A percentile compares a stretch with the other conserved stretches of the same genome.
These are phyloP conservation scores for Claviceps fusiformis DNA, from an alignment of 2,329 filamentous ascomycete genomes.

Conservation along the genomic window DNA sequence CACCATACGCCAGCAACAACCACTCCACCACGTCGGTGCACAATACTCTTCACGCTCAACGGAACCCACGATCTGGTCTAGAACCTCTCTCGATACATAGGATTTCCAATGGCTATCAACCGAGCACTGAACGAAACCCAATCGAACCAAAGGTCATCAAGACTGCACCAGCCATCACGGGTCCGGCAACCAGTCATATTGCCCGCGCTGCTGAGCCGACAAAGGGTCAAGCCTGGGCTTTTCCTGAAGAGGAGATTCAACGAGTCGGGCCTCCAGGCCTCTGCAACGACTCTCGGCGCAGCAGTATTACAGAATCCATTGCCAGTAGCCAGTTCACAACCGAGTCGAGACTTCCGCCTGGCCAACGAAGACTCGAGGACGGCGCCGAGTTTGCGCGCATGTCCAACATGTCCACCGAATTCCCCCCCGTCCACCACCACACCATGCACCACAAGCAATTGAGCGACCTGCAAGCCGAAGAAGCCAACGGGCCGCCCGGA, in stretches of 20 bases:
- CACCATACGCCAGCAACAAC: slow-evolving; percentile 63
- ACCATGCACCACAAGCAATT: slow-evolving; percentile 62
- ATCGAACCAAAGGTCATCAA: slow-evolving; percentile 40
- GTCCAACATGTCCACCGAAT: slow-evolving; percentile 39
- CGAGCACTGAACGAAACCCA: slow-evolving; percentile 43
- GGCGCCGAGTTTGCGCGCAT: slow-evolving; percentile 35
- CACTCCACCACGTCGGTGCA: slow-evolving; percentile 64
- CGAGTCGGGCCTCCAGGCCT: slow-evolving; percentile 27
- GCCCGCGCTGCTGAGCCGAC: slow-evolving; percentile 64
- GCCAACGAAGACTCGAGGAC: slow-evolving; percentile 61
- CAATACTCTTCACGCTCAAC: slow-evolving; percentile 53
- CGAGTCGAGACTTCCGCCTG: slow-evolving; percentile 57
- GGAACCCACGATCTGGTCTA: slow-evolving; percentile 40
- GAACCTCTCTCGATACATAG: slow-evolving; percentile 42
- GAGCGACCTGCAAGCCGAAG: slow-evolving; percentile 49
- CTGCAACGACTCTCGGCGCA: slow-evolving; percentile 54
- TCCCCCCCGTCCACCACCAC: slow-evolving; percentile 55
- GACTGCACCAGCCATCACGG: slow-evolving; percentile 64
- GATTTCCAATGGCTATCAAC: slow-evolving; percentile 53
- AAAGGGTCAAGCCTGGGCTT: slow-evolving; percentile 74
- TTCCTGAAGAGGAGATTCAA: slow-evolving; percentile 58
- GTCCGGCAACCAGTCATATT: slow-evolving; percentile 50
- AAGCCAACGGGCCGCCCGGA: slow-evolving; percentile 34
- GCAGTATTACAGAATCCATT: slow-evolving; percentile 63
- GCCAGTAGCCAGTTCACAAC: slow-evolving; percentile 68